Percentiles rank a stretch among this genome's conserved stretches.
Evolutionary conservation across 257 asterid species (phyloP).

Genomic region (Marsdenia floribunda): DNA sequence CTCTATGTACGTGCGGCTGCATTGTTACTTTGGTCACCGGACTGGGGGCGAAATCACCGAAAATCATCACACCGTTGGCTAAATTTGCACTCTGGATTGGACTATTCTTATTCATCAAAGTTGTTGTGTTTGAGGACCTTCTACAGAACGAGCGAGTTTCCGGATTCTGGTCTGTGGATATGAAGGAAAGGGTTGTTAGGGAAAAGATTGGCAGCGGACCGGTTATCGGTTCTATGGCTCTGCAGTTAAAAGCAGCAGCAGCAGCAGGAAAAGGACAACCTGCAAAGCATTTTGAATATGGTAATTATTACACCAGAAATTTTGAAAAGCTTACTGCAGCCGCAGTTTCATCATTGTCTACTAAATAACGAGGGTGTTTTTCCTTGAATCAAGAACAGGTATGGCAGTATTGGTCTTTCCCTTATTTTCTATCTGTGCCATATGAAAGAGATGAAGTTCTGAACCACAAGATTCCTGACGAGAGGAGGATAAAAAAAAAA

Average conservation of each 20-base stretch:
- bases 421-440: conserved; percentile 19
- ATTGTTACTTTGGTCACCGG: conserved; percentile 28
- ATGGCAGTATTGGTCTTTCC: conserved; percentile 26
- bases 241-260: conserved; percentile 23
- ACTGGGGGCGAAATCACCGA: neutral
- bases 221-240: conserved; percentile 47
- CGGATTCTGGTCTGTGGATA: conserved; percentile 47
- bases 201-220: conserved; percentile 70
- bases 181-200: conserved; percentile 59
- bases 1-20: conserved; percentile 30
- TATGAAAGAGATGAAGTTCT: conserved; percentile 22
- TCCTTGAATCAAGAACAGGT: conserved; percentile 17
- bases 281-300: conserved; percentile 9
- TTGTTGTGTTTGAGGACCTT: conserved; percentile 39
- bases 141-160: conserved; percentile 8
- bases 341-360: neutral
- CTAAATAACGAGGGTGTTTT: neutral
- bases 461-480: neutral
- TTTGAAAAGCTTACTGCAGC: neutral
- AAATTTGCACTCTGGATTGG: conserved; percentile 41
- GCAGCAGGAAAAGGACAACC: conserved; percentile 18
- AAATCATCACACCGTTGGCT: conserved; percentile 11
- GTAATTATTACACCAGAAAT: conserved; percentile 8
- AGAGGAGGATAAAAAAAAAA: no score
- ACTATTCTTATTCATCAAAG: conserved; percentile 44